phyloP scores from a whole-genome alignment of 2,329 filamentous ascomycete genomes.

The Fusarium pilosicola region DNA sequence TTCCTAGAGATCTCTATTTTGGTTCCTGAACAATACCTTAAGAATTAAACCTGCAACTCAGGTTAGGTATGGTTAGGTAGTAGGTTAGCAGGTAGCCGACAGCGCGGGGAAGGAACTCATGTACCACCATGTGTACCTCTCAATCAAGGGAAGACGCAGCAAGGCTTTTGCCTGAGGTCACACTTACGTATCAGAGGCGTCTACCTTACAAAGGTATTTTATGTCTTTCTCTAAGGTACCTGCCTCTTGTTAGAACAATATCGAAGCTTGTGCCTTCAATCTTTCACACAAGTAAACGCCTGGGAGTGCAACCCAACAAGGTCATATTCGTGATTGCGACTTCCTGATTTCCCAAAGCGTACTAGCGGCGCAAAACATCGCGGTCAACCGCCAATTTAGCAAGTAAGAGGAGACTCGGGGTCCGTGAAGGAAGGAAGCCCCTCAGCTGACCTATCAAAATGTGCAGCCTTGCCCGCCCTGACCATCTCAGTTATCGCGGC shows the following conservation, averaged over 20 bases:
- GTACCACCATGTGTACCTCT: neutral
- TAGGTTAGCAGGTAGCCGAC: neutral
- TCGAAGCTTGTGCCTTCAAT: neutral
- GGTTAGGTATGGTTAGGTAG: too few relatives aligned
- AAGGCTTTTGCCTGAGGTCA: neutral
- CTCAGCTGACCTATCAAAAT: constrained; percentile 37
- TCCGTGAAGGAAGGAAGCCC: constrained; percentile 28
- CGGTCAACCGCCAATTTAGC: constrained; percentile 16
- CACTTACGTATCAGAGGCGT: neutral
- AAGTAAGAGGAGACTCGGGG: constrained; percentile 36
- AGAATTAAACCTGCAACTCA: constrained; percentile 14
- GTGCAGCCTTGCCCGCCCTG: constrained; percentile 32
- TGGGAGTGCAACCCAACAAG: neutral
- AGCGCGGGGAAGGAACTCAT: constrained; percentile 8
- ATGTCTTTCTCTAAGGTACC: neutral
- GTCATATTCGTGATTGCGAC: constrained; percentile 14
- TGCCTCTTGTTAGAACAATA: neutral
- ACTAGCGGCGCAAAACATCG: constrained; percentile 36
- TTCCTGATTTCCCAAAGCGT: constrained; percentile 18
- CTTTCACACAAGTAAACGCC: neutral
- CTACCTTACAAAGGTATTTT: neutral
- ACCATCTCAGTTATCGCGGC: constrained; percentile 45
- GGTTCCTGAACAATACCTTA: constrained; percentile 19
- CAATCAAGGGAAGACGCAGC: neutral
- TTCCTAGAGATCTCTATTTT: neutral